phyloP scores from a whole-genome alignment of 768 basidiomycete species.

The Mycena vulgaris region DNA sequence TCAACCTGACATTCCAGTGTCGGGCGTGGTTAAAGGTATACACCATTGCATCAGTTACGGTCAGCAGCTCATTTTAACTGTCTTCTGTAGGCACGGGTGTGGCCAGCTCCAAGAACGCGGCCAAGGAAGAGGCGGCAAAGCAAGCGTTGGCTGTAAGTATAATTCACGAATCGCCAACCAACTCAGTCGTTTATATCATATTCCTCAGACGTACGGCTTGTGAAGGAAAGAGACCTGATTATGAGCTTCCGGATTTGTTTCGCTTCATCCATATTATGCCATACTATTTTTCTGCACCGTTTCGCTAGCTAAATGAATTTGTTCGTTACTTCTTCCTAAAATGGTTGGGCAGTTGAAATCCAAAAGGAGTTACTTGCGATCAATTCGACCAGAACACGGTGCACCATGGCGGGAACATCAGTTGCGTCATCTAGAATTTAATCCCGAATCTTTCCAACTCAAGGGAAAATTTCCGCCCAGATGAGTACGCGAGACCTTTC shows the following conservation, averaged over 20 bases:
- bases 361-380: background rate
- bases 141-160: slow-evolving; percentile 58
- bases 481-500: too few species aligned
- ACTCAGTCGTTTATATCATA: background rate
- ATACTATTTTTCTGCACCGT: too few species aligned
- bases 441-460: too few species aligned
- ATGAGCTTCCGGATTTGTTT: too few species aligned
- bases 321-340: background rate
- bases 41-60: background rate
- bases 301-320: background rate
- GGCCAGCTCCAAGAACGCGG: slow-evolving; percentile 59
- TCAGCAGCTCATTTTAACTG: slow-evolving; percentile 4
- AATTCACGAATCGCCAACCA: background rate
- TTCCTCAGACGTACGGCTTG: background rate
- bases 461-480: too few species aligned
- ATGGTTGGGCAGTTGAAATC: background rate
- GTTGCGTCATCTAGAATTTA: too few species aligned
- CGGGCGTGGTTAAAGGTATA: slow-evolving; percentile 31
- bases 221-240: background rate
- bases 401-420: too few species aligned
- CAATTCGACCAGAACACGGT: background rate
- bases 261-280: too few species aligned
- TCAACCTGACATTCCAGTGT: slow-evolving; percentile 20
- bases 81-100: slow-evolving; percentile 58
- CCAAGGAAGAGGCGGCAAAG: slow-evolving; percentile 65